phyloP scores from a whole-genome alignment of 176 grass and related monocot species.

The Oryza longistaminata region DNA sequence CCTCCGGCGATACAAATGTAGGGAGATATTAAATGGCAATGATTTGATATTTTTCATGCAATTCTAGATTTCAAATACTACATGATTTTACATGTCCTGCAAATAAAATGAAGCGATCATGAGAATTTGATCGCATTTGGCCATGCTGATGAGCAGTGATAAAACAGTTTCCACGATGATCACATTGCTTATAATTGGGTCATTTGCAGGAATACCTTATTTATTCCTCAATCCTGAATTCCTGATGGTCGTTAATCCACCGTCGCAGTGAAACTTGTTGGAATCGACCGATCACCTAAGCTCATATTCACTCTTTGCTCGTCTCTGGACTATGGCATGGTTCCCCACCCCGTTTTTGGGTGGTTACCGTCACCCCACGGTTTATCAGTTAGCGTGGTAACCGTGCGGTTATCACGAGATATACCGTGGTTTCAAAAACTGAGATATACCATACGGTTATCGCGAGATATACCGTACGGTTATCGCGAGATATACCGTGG shows the following conservation, averaged over 20 bases:
- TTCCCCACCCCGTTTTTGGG: too few species aligned
- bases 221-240: not conserved
- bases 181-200: not conserved
- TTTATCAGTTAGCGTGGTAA: too few species aligned
- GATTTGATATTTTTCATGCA: not conserved
- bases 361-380: too few species aligned
- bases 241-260: not conserved
- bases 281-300: not conserved
- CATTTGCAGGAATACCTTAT: not conserved
- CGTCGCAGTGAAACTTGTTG: not conserved
- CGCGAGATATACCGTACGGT: too few species aligned
- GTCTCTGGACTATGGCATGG: not conserved
- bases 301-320: not conserved
- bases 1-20: conserved; percentile 9
- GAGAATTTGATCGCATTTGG: not conserved
- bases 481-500: too few species aligned
- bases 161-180: not conserved
- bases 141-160: not conserved
- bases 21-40: not conserved
- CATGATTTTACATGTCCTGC: conserved; percentile 1
- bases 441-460: too few species aligned
- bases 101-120: conserved; percentile 27
- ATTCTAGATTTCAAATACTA: not conserved
- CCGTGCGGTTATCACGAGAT: too few species aligned
- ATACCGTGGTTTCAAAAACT: too few species aligned